Conservation (phyloP, 345 rosid species). For the Iberis pinnata region DNA sequence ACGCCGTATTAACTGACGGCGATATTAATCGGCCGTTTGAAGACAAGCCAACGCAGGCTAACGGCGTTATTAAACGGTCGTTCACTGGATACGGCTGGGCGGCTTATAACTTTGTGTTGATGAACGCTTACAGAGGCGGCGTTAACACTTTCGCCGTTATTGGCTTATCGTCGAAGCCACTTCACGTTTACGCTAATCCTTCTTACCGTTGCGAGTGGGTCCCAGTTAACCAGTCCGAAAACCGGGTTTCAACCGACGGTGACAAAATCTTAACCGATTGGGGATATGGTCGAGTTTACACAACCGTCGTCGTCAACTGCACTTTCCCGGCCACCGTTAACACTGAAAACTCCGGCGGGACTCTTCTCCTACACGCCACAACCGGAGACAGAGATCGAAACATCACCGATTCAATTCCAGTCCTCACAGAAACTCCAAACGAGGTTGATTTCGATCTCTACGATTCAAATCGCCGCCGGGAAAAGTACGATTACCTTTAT, state of each 20-base stretch:
- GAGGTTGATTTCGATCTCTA: too few relatives aligned
- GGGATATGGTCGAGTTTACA: slow-evolving; percentile 85
- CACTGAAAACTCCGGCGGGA: slow-evolving; percentile 57
- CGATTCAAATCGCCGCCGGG: too few relatives aligned
- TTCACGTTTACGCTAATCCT: slow-evolving; percentile 59
- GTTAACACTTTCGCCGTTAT: slow-evolving; percentile 54
- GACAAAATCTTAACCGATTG: slow-evolving; percentile 79
- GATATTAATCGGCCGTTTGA: too few relatives aligned
- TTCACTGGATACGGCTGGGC: slow-evolving; percentile 71
- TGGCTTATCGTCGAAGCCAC: slow-evolving; percentile 83
- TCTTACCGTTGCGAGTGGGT: slow-evolving; percentile 71
- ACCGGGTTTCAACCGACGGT: slow-evolving; percentile 33
- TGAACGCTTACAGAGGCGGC: slow-evolving; percentile 88
- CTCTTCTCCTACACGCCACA: slow-evolving; percentile 61
- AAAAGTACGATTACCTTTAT: slow-evolving; percentile 61
- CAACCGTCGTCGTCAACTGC: slow-evolving; percentile 71
- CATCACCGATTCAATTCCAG: too few relatives aligned
- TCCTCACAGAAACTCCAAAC: too few relatives aligned
- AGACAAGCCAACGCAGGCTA: slow-evolving; percentile 30
- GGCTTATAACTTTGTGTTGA: slow-evolving; percentile 75
- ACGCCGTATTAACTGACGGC: slow-evolving; percentile 26
- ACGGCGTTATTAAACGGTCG: slow-evolving; percentile 46
- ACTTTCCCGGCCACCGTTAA: slow-evolving; percentile 52
- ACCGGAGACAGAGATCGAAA: too few relatives aligned
- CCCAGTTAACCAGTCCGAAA: slow-evolving; percentile 28